A percentile compares a stretch with the other conserved stretches of the same genome.
Conservation (phyloP, 2,329 filamentous ascomycete genomes). For the Epichloe typhina region DNA sequence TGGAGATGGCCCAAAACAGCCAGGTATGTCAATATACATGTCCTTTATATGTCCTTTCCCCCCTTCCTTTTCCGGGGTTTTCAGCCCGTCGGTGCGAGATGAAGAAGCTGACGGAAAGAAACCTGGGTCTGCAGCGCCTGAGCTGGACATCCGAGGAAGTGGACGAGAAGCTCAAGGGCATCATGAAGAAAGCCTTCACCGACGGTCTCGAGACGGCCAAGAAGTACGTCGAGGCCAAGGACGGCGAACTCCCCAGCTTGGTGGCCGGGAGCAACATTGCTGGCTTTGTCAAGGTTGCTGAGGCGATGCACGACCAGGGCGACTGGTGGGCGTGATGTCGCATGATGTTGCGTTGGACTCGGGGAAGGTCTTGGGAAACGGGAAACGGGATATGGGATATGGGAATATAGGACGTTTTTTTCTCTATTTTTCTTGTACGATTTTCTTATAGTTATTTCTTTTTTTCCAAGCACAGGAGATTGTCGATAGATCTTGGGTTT, state of each 20-base stretch:
- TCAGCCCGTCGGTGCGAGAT: too few relatives aligned
- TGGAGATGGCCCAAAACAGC: conserved; percentile 99
- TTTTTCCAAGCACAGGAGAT: too few relatives aligned
- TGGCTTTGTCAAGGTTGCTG: conserved; percentile 90
- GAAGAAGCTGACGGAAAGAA: background rate
- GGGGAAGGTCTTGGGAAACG: too few relatives aligned
- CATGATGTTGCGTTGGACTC: background rate
- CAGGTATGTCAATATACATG: conserved; percentile 14
- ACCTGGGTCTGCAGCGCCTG: conserved; percentile 41
- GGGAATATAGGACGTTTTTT: background rate
- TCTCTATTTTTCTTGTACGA: background rate
- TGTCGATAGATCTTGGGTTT: background rate
- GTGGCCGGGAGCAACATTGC: conserved; percentile 95
- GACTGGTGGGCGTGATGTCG: conserved; percentile 58
- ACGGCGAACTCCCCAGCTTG: conserved; percentile 77
- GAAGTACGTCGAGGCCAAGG: conserved; percentile 66
- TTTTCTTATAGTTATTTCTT: too few relatives aligned
- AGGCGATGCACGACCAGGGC: conserved; percentile 91
- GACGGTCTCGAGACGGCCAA: conserved; percentile 81
- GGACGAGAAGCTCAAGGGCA: conserved; percentile 76
- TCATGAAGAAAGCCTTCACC: conserved; percentile 91
- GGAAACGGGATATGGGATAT: background rate
- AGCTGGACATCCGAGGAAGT: conserved; percentile 84
- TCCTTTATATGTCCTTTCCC: too few relatives aligned
- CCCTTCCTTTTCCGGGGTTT: background rate